A percentile compares a stretch with the other conserved stretches of the same genome.
These are phyloP conservation scores for Xylariaceae sp. DNA, from an alignment of 2,329 filamentous ascomycete species.

Conservation along the genomic window DNA sequence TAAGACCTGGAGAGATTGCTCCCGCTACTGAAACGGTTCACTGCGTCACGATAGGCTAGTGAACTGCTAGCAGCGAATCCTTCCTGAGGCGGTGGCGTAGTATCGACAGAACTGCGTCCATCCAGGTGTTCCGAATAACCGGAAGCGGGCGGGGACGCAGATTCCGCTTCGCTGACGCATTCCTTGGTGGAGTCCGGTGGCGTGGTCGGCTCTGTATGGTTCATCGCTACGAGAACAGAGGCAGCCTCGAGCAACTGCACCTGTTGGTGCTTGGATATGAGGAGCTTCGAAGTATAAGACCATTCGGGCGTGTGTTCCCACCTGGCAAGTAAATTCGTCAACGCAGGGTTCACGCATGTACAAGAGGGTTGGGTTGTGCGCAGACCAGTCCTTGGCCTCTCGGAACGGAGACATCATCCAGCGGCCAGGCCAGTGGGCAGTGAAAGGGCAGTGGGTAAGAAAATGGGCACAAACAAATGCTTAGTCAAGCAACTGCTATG, in stretches of 20 bases:
- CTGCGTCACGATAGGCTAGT: slow-evolving; percentile 40
- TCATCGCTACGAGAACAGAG: slow-evolving; percentile 94
- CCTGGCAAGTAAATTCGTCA: slow-evolving; percentile 53
- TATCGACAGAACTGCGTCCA: slow-evolving; percentile 79
- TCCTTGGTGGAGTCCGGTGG: slow-evolving; percentile 62
- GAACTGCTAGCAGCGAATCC: slow-evolving; percentile 49
- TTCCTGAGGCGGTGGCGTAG: slow-evolving; percentile 83
- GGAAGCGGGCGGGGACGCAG: slow-evolving; percentile 74
- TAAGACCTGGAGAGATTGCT: slow-evolving; percentile 69
- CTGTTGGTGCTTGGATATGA: slow-evolving; percentile 99
- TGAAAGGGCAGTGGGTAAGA: slow-evolving; percentile 39
- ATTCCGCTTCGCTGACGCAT: slow-evolving; percentile 74
- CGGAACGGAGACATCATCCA: slow-evolving; percentile 23
- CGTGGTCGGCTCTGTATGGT: slow-evolving; percentile 47
- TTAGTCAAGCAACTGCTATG: slow-evolving; percentile 99
- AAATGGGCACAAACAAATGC: slow-evolving; percentile 90
- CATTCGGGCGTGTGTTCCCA: slow-evolving; percentile 99
- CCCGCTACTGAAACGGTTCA: slow-evolving; percentile 55
- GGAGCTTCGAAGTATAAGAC: slow-evolving; percentile 92
- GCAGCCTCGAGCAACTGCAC: slow-evolving; percentile 95
- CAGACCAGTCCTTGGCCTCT: slow-evolving; percentile 29
- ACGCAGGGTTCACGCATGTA: slow-evolving; percentile 30
- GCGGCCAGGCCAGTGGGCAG: slow-evolving; percentile 27
- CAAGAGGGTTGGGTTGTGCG: slow-evolving; percentile 21
- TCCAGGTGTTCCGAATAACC: slow-evolving; percentile 74